Evolutionary conservation across 768 basidiomycete species (phyloP).

Genomic region (Psilocybe sp.): DNA sequence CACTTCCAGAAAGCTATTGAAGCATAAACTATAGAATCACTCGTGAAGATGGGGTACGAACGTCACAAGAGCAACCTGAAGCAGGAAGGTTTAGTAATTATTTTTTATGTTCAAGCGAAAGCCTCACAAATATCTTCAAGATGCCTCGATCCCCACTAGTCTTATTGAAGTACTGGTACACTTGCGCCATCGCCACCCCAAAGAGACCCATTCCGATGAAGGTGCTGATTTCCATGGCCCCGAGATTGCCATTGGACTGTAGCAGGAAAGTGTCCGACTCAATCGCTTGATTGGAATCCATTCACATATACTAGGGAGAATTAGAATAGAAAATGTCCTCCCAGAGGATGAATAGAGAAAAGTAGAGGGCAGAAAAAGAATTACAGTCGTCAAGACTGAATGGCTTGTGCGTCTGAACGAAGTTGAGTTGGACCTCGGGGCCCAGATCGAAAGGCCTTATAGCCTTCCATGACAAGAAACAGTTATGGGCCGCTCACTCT

Average conservation of each 20-base stretch:
- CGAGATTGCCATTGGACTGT: neutral
- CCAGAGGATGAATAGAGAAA: too few species aligned
- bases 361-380: too few species aligned
- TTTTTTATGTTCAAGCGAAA: neutral
- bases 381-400: too few species aligned
- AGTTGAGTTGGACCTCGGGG: too few species aligned
- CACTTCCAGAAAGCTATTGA: slow-evolving; percentile 9
- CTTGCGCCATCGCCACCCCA: slow-evolving; percentile 3
- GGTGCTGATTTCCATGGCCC: neutral
- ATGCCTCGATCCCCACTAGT: slow-evolving; percentile 1
- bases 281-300: neutral
- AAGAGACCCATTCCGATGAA: slow-evolving; percentile 2
- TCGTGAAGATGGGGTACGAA: neutral
- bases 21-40: neutral
- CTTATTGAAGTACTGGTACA: slow-evolving; percentile 7
- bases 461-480: too few species aligned
- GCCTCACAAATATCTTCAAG: slow-evolving; percentile 6
- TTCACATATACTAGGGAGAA: too few species aligned
- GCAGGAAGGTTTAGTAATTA: neutral
- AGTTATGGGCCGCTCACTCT: too few species aligned
- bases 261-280: slow-evolving; percentile 1
- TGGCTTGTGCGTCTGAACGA: too few species aligned
- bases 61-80: neutral
- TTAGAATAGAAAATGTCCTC: too few species aligned
- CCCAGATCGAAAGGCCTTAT: too few species aligned